phyloP scores from a whole-genome alignment of 208 protist genomes.

The Crithidia brevicula region DNA sequence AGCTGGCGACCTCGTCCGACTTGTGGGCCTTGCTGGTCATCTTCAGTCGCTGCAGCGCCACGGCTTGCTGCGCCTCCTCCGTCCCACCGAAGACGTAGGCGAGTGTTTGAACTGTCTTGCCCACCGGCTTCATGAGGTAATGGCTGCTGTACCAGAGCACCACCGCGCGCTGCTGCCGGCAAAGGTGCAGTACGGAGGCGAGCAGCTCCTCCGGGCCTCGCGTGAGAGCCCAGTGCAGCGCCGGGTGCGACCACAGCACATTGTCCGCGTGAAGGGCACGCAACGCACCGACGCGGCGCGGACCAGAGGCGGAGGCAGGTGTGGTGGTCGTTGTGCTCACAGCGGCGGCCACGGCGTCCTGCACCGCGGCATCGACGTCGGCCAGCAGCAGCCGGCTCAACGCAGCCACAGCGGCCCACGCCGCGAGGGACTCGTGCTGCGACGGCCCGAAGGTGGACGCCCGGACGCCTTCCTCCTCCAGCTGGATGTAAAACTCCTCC shows the following conservation, averaged over 20 bases:
- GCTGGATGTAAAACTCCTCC: conserved; percentile 47
- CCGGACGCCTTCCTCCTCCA: conserved; percentile 29
- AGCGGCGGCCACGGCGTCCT: conserved; percentile 1
- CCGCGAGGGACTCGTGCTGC: conserved; percentile 30
- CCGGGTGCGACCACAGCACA: conserved; percentile 38
- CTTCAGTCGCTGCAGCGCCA: conserved; percentile 32
- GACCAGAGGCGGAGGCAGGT: neutral
- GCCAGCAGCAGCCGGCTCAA: conserved; percentile 35
- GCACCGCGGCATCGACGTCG: conserved; percentile 26
- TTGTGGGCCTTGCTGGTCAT: conserved; percentile 45
- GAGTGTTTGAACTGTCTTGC: conserved; percentile 46
- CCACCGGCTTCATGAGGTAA: conserved; percentile 35
- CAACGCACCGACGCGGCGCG: conserved; percentile 32
- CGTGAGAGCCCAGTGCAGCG: conserved; percentile 50
- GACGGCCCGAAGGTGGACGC: conserved; percentile 16
- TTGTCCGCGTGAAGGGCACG: conserved; percentile 23
- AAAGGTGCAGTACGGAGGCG: conserved; percentile 25
- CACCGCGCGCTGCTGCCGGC: conserved; percentile 33
- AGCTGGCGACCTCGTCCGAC: conserved; percentile 34
- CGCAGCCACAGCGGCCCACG: conserved; percentile 34
- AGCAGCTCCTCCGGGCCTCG: conserved; percentile 46
- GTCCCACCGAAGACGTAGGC: conserved; percentile 46
- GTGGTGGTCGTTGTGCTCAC: neutral
- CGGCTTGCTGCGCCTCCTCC: conserved; percentile 32
- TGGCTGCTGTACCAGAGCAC: conserved; percentile 47